A percentile compares a stretch with the other conserved stretches of the same genome.
Conservation (phyloP, 164 flowering plant genomes). For the Euptelea pleiosperma region DNA sequence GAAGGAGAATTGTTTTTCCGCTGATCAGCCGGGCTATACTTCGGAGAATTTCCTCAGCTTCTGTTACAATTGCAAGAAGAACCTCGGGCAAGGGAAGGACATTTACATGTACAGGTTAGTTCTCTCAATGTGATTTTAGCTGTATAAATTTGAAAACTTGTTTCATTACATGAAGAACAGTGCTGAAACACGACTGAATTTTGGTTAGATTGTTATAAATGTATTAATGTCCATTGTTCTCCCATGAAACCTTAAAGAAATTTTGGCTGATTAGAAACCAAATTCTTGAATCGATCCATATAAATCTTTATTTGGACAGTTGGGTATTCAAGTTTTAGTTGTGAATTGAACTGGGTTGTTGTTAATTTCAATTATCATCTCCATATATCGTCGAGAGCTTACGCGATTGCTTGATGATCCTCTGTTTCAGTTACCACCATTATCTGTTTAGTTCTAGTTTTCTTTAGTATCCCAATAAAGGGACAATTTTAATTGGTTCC, state of each 20-base stretch:
- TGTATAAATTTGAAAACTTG: neutral
- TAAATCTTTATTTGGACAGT: too few relatives aligned
- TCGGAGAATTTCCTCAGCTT: conserved; percentile 62
- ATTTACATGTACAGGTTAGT: conserved; percentile 87
- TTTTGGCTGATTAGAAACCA: too few relatives aligned
- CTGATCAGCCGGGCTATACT: conserved; percentile 25
- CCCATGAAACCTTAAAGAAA: too few relatives aligned
- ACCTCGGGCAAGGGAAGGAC: conserved; percentile 68
- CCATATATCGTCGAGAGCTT: too few relatives aligned
- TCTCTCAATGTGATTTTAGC: neutral
- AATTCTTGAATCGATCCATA: too few relatives aligned
- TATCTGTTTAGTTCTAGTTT: too few relatives aligned
- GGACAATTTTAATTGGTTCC: conserved; percentile 12
- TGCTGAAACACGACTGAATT: neutral
- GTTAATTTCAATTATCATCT: too few relatives aligned
- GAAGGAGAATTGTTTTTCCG: conserved; percentile 17
- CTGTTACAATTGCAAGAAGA: conserved; percentile 75
- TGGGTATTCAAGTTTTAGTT: conserved; percentile 28
- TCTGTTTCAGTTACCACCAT: conserved; percentile 20
- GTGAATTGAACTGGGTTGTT: conserved; percentile 45
- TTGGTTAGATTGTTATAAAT: neutral
- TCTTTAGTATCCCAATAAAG: too few relatives aligned
- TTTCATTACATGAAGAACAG: too few relatives aligned
- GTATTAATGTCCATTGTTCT: too few relatives aligned
- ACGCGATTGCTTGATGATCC: too few relatives aligned